These are phyloP conservation scores for Alternaria alternata DNA, from an alignment of 2,329 filamentous ascomycete species.

Conservation along the genomic window DNA sequence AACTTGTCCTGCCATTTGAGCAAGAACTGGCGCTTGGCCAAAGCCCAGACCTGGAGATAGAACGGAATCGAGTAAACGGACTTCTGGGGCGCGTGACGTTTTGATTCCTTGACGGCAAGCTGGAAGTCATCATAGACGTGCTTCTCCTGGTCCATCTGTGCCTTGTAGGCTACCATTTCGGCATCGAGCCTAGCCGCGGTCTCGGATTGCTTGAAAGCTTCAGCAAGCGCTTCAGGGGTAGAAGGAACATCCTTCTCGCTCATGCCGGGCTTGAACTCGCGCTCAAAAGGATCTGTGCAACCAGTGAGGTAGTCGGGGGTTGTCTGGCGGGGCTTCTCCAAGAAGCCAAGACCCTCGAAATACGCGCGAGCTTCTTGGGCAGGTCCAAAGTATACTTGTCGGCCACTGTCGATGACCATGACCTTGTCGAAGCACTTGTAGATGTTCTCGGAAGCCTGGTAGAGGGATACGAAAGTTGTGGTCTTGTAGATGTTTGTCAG, in stretches of 20 bases:
- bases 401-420: conserved; percentile 78
- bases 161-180: conserved; percentile 75
- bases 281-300: conserved; percentile 84
- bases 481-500: conserved; percentile 86
- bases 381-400: conserved; percentile 79
- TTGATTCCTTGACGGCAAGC: conserved; percentile 77
- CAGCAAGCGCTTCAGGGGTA: conserved; percentile 69
- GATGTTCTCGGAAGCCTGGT: conserved; percentile 85
- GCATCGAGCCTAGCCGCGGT: conserved; percentile 64
- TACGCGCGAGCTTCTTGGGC: conserved; percentile 72
- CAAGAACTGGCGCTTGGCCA: conserved; percentile 84
- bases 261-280: conserved; percentile 74
- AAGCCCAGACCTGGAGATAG: conserved; percentile 80
- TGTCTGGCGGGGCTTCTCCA: conserved; percentile 77
- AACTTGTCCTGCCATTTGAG: conserved; percentile 89
- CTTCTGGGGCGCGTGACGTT: conserved; percentile 74
- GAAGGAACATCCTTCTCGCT: conserved; percentile 73
- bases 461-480: conserved; percentile 84
- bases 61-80: conserved; percentile 87
- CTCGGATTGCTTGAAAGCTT: conserved; percentile 73
- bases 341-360: conserved; percentile 80
- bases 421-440: conserved; percentile 85
- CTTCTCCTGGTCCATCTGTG: conserved; percentile 69
- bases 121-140: conserved; percentile 78
- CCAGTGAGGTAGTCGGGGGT: conserved; percentile 83